These are phyloP conservation scores for Monascus purpureus DNA, from an alignment of 495 filamentous ascomycete genomes.

Conservation along the genomic window DNA sequence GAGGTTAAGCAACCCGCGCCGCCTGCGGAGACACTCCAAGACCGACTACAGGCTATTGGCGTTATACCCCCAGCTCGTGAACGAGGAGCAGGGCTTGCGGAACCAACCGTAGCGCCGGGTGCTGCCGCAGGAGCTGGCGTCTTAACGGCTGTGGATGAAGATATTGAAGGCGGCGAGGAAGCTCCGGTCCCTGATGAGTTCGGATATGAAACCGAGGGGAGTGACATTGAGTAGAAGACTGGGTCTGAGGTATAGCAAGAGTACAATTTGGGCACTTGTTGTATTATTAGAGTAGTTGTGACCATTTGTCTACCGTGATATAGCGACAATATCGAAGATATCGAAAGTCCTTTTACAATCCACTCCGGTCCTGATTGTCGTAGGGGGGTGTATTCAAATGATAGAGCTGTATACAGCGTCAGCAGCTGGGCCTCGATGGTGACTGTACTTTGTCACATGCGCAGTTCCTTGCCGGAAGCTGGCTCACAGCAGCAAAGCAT, in stretches of 20 bases:
- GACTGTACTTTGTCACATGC: too few species aligned
- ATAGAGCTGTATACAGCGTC: too few species aligned
- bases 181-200: conserved; percentile 70
- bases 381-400: too few species aligned
- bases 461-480: too few species aligned
- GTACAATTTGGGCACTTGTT: conserved; percentile 17
- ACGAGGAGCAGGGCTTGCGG: conserved; percentile 18
- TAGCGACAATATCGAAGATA: conserved; percentile 6
- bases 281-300: conserved; percentile 35
- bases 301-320: conserved; percentile 15
- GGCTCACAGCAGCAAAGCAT: too few species aligned
- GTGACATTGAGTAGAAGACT: conserved; percentile 14
- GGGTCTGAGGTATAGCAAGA: conserved; percentile 1
- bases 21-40: conserved; percentile 29
- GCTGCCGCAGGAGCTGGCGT: conserved; percentile 37
- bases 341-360: too few species aligned
- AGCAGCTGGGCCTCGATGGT: too few species aligned
- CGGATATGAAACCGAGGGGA: conserved; percentile 71
- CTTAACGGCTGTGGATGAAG: conserved; percentile 73
- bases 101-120: conserved; percentile 2
- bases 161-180: conserved; percentile 68
- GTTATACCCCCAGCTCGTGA: conserved; percentile 24
- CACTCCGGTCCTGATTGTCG: too few species aligned
- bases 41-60: conserved; percentile 28
- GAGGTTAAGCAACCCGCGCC: conserved; percentile 49